Percentiles rank a stretch among this genome's conserved stretches.
Conservation (phyloP, 1,284 basidiomycete genomes). For the Psilocybe mexicana region DNA sequence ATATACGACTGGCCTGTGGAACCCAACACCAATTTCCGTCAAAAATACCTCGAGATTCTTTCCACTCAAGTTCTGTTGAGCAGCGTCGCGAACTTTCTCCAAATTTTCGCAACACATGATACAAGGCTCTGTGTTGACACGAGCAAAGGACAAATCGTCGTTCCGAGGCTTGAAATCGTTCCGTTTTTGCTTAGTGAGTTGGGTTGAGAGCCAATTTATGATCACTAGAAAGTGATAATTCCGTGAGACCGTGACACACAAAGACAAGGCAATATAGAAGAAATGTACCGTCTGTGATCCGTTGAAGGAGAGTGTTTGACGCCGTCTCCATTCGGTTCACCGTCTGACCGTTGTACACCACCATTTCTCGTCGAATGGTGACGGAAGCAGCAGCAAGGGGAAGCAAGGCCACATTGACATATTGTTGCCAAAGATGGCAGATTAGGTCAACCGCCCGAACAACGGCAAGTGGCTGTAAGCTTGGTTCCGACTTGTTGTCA, state of each 20-base stretch:
- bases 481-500: constrained; percentile 82
- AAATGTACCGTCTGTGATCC: constrained; percentile 75
- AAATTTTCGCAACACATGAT: constrained; percentile 85
- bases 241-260: background rate
- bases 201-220: constrained; percentile 66
- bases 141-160: constrained; percentile 91
- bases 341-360: constrained; percentile 89
- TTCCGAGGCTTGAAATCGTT: constrained; percentile 97
- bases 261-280: background rate
- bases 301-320: constrained; percentile 83
- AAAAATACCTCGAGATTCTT: constrained; percentile 93
- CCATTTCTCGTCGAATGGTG: constrained; percentile 91
- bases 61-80: constrained; percentile 77
- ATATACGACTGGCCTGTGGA: constrained; percentile 71
- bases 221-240: constrained; percentile 47
- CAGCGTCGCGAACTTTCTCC: constrained; percentile 77
- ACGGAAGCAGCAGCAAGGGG: constrained; percentile 87
- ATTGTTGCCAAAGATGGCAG: constrained; percentile 96
- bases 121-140: constrained; percentile 96
- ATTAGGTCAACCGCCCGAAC: constrained; percentile 85
- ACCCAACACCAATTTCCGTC: constrained; percentile 91
- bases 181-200: constrained; percentile 92
- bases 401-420: constrained; percentile 88
- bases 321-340: constrained; percentile 87
- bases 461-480: constrained; percentile 67